Conservation (phyloP, 176 grass and related monocot species). For the Triticum timopheevii region DNA sequence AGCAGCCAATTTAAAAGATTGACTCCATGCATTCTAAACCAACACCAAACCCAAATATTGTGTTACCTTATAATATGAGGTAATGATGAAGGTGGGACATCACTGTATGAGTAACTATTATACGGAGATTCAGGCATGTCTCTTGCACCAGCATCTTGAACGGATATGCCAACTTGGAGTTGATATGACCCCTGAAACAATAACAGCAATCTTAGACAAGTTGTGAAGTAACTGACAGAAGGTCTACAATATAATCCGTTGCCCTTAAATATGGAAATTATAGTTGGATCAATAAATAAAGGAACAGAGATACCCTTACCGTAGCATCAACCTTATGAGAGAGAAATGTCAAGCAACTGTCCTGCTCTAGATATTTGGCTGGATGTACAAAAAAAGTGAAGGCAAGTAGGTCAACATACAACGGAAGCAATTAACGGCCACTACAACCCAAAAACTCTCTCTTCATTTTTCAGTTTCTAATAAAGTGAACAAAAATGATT, state of each 20-base stretch:
- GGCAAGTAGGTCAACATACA: conserved; percentile 10
- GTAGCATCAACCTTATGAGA: conserved; percentile 64
- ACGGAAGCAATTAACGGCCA: neutral
- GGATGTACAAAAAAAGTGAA: conserved; percentile 28
- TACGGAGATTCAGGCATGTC: conserved; percentile 61
- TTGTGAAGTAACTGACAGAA: neutral
- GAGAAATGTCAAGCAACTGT: conserved; percentile 76
- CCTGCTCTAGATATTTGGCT: conserved; percentile 72
- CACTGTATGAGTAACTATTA: conserved; percentile 74
- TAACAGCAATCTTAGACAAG: conserved; percentile 30
- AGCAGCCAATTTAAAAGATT: neutral
- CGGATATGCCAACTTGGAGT: conserved; percentile 76
- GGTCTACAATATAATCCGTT: neutral
- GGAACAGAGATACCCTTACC: conserved; percentile 43
- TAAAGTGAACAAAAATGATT: too few relatives aligned
- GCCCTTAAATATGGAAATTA: neutral
- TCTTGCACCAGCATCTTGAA: conserved; percentile 76
- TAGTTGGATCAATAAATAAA: conserved; percentile 15
- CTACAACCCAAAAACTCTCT: neutral
- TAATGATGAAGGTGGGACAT: conserved; percentile 74
- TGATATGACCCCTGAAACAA: conserved; percentile 71
- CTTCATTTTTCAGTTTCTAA: neutral
- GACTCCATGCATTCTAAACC: neutral
- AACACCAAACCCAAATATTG: neutral
- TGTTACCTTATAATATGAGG: conserved; percentile 69